Evolutionary conservation across 164 flowering plant genomes (phyloP).

Genomic region (Magnolia kwangsiensis): DNA sequence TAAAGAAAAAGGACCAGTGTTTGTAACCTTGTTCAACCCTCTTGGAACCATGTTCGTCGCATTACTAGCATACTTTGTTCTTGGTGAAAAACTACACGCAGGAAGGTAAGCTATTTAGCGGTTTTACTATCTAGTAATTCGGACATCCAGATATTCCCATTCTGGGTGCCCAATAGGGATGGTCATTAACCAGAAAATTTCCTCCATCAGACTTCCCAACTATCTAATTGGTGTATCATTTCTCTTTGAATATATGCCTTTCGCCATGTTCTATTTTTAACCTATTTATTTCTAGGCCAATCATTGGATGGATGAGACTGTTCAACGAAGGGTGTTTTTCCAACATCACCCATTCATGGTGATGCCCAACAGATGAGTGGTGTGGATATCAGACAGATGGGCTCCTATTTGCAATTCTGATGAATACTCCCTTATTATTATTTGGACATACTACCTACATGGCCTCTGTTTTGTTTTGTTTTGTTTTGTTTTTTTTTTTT

Average conservation of each 20-base stretch:
- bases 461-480: too few species aligned
- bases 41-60: constrained; percentile 60
- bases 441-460: too few species aligned
- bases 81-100: constrained; percentile 59
- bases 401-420: too few species aligned
- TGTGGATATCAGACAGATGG: too few species aligned
- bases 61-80: constrained; percentile 54
- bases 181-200: neutral
- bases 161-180: neutral
- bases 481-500: too few species aligned
- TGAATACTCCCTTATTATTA: too few species aligned
- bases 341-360: too few species aligned
- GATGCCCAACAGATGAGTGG: too few species aligned
- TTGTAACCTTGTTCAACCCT: constrained; percentile 88
- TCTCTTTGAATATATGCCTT: neutral
- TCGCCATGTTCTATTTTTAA: too few species aligned
- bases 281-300: too few species aligned
- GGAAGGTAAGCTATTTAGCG: constrained; percentile 49
- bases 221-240: neutral
- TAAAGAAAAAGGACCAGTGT: constrained; percentile 71
- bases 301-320: too few species aligned
- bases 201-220: neutral
- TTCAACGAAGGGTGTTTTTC: too few species aligned
- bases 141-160: neutral
- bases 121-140: neutral